Evolutionary conservation across 2,329 filamentous ascomycete genomes (phyloP).

Genomic region (Pseudovirgaria hyperparasitica): DNA sequence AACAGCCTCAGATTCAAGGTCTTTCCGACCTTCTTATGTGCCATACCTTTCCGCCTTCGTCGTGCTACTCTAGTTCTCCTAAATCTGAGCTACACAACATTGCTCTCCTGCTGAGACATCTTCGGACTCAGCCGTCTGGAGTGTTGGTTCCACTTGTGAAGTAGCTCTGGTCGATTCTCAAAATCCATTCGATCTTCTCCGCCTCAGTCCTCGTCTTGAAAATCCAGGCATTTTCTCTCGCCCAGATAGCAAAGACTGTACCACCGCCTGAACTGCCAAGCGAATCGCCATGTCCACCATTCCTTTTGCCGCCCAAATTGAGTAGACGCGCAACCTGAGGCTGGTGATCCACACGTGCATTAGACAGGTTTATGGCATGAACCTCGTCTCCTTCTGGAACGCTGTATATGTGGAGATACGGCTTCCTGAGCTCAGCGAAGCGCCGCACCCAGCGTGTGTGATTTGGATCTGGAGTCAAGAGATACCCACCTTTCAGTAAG

Average conservation of each 20-base stretch:
- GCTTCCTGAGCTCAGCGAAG: slow-evolving; percentile 81
- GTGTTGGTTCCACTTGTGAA: slow-evolving; percentile 25
- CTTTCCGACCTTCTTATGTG: too few relatives aligned
- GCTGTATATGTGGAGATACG: slow-evolving; percentile 84
- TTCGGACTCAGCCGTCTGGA: slow-evolving; percentile 1
- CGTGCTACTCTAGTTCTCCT: too few relatives aligned
- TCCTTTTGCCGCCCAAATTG: slow-evolving; percentile 19
- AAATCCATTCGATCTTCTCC: slow-evolving; percentile 95
- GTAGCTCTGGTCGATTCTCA: slow-evolving; percentile 79
- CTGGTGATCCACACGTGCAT: slow-evolving; percentile 82
- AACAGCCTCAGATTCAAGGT: too few relatives aligned
- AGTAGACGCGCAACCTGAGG: slow-evolving; percentile 76
- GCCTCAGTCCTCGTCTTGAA: slow-evolving; percentile 81
- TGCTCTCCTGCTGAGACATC: too few relatives aligned
- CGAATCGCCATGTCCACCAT: slow-evolving; percentile 11
- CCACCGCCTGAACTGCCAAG: slow-evolving; percentile 48
- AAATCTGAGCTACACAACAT: too few relatives aligned
- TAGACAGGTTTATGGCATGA: slow-evolving; percentile 75
- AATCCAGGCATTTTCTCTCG: slow-evolving; percentile 85
- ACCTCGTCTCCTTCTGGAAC: slow-evolving; percentile 81
- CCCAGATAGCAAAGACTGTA: slow-evolving; percentile 81
- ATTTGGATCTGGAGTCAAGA: slow-evolving; percentile 72
- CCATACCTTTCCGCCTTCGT: too few relatives aligned
- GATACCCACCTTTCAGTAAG: slow-evolving; percentile 72
- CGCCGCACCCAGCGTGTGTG: slow-evolving; percentile 80